Evolutionary conservation across 192 early-diverging fungal genomes (phyloP), one percentile per base, ranked within the genome.

Genomic region (Phycomyces blakesleeanus): DNA sequence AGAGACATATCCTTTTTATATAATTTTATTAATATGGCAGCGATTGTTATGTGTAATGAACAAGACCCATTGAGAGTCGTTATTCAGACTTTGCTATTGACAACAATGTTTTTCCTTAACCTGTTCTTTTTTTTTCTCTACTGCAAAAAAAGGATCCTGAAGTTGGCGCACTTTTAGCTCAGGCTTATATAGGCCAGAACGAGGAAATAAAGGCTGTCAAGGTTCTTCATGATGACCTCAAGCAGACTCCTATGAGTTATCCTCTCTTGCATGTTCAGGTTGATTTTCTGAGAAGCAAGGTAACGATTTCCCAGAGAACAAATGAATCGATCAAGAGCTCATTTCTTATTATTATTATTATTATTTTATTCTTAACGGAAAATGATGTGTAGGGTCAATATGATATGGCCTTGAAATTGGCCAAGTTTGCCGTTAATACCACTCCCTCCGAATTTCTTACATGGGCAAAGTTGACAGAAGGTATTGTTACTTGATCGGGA

Each of bases 361-460:
- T n/a, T n/a, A n/a, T n/a, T n/a, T n/a, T n/a, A n/a, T n/a, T n/a
- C n/a, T n/a, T n/a, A n/a, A n/a, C 16, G 34, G 62, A 40, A 15
- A 25, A 14, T 22, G 21, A 59, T 3, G 11, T n/a, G 49, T 77
- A 85, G 75, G 79, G 84, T 14, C 75, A 81, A 57, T 71, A 80
- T 47, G 88, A 93, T 39, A 85, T 88, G 59, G 94, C 96, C 3
- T 74, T 94, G 34, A 87, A 88, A 53, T 74, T 99, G 11, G 93
- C 94, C 18, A 93, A 95, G 63, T 87, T 93, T 70, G 96, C 93
- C 12, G 96, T 97, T 37, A 93, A 93, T 64, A 89, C 83, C 58
- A 94, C 96, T 3, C 96, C 97, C 3, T 94, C 92, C 21, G 97
- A 99, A 74, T 99, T 91, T 70, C 75, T 85, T 15, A 93, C 95